A percentile compares a stretch with the other conserved stretches of the same genome.
Conservation (phyloP, 495 filamentous ascomycete species). For the Cercophora scortea region DNA sequence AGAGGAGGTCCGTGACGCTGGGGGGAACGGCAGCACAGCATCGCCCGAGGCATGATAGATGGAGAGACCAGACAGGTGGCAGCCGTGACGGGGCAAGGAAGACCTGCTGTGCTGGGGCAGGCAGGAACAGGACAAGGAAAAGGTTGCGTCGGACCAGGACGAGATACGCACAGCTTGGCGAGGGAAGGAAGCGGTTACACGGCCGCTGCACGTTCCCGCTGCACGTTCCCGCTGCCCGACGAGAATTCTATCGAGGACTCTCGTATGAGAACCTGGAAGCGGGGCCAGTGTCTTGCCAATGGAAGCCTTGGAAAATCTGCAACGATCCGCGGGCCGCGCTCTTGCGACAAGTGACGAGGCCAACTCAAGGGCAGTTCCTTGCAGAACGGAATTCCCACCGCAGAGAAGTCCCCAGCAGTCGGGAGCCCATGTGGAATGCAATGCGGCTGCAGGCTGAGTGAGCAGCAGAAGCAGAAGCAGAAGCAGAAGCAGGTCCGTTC, state of each 20-base stretch:
- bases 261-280: conserved; percentile 21
- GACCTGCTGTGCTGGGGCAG: background rate
- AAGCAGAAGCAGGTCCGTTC: no score
- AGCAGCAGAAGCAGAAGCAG: background rate
- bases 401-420: background rate
- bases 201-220: conserved; percentile 20
- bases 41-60: conserved; percentile 8
- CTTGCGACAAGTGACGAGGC: background rate
- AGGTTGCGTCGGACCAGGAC: background rate
- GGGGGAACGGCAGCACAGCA: conserved; percentile 14
- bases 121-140: background rate
- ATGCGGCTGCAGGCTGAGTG: conserved; percentile 1
- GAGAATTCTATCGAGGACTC: conserved; percentile 21
- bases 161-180: conserved; percentile 2
- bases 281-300: conserved; percentile 11
- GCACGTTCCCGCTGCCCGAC: conserved; percentile 24
- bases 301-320: conserved; percentile 10
- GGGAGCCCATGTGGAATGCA: conserved; percentile 4
- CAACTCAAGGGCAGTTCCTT: background rate
- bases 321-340: conserved; percentile 4
- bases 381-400: background rate
- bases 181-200: conserved; percentile 12
- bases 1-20: conserved; percentile 3
- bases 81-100: background rate
- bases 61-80: conserved; percentile 7